phyloP scores from a whole-genome alignment of 2,329 filamentous ascomycete genomes.

The Colletotrichum limetticola region DNA sequence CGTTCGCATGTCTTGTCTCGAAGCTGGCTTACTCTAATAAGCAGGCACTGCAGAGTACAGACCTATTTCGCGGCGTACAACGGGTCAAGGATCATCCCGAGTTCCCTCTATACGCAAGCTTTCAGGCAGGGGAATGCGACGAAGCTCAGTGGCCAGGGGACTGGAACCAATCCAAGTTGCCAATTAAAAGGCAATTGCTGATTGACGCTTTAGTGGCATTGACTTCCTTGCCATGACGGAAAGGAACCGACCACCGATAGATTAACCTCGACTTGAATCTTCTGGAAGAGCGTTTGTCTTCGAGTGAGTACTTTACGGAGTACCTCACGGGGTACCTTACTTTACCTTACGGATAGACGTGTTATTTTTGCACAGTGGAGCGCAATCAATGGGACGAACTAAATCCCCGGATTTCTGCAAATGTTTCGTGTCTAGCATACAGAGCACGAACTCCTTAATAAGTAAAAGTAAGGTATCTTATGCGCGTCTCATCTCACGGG shows the following conservation, averaged over 20 bases:
- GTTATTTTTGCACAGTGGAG: background rate
- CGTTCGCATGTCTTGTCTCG: constrained; percentile 1
- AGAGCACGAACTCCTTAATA: background rate
- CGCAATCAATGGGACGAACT: constrained; percentile 29
- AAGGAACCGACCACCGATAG: background rate
- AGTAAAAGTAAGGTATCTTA: background rate
- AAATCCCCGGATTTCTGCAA: constrained; percentile 1
- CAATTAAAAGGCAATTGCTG: background rate
- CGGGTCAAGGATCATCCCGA: background rate
- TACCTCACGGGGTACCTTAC: no score
- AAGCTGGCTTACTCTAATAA: background rate
- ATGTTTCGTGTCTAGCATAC: background rate
- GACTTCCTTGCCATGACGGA: background rate
- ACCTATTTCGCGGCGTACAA: background rate
- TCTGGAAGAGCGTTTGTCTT: background rate
- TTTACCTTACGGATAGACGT: background rate
- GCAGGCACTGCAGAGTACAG: no score
- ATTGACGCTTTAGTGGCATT: background rate
- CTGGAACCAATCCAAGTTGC: background rate
- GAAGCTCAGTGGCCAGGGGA: background rate
- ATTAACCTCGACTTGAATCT: background rate
- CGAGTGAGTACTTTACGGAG: background rate
- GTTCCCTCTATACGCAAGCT: background rate
- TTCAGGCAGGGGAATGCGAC: background rate
- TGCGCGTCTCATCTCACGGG: background rate